These are phyloP conservation scores for Eimeria praecox DNA, from an alignment of 169 alveolate genomes.

Conservation along the genomic window DNA sequence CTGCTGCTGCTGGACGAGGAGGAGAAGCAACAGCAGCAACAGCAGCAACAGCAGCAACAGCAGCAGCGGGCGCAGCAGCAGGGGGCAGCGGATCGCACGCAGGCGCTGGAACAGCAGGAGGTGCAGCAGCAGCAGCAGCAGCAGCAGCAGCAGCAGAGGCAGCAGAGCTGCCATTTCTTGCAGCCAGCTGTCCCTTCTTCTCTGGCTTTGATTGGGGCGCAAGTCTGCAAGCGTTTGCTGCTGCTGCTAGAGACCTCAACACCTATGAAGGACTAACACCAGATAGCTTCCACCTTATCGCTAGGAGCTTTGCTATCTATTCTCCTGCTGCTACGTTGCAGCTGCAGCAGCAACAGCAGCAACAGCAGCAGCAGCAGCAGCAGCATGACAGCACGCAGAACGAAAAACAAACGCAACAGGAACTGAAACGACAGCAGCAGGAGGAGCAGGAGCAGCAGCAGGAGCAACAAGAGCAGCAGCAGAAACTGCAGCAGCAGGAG, in stretches of 20 bases:
- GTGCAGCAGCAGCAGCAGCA: background rate
- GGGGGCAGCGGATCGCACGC: background rate
- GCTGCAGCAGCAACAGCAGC: conserved; percentile 14
- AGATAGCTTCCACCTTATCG: conserved; percentile 1
- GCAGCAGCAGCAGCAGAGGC: conserved; percentile 64
- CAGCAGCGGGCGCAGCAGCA: background rate
- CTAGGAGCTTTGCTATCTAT: conserved; percentile 51
- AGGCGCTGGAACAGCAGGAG: background rate
- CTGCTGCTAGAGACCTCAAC: background rate
- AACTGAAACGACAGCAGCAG: background rate
- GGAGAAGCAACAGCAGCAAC: background rate
- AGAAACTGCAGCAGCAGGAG: conserved; percentile 7
- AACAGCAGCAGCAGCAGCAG: background rate
- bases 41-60: background rate
- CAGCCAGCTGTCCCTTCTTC: conserved; percentile 24
- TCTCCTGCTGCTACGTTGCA: conserved; percentile 69
- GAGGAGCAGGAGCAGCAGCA: conserved; percentile 11
- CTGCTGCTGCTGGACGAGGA: background rate
- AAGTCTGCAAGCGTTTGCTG: background rate
- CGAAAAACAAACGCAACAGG: conserved; percentile 13
- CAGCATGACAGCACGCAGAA: no score
- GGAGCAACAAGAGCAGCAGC: background rate
- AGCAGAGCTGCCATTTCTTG: conserved; percentile 61
- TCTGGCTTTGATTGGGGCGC: conserved; percentile 4
- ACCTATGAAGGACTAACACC: conserved; percentile 6